These are phyloP conservation scores for Pichia sp. DNA, from an alignment of 1,139 yeast genomes.

Conservation along the genomic window DNA sequence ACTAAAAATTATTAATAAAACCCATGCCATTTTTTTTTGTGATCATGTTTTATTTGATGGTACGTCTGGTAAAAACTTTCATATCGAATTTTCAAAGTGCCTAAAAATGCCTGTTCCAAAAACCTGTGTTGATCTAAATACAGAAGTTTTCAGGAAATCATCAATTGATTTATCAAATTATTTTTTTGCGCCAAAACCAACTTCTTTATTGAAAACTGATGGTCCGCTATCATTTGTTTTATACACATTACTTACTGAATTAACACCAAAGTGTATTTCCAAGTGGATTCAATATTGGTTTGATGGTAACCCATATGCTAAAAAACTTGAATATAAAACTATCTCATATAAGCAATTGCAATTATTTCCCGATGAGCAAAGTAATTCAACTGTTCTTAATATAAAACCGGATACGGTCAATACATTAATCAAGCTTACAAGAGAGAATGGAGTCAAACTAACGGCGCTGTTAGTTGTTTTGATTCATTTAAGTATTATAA, in stretches of 20 bases:
- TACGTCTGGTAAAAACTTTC: slow-evolving; percentile 32
- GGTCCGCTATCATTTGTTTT: neutral
- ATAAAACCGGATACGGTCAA: neutral
- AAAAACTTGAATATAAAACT: slow-evolving; percentile 1
- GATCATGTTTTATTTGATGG: slow-evolving; percentile 38
- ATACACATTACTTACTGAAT: neutral
- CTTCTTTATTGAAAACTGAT: slow-evolving; percentile 1
- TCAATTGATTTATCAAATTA: neutral
- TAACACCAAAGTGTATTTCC: slow-evolving; percentile 4
- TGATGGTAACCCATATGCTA: slow-evolving; percentile 5
- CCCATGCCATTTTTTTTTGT: slow-evolving; percentile 26
- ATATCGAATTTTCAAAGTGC: slow-evolving; percentile 29
- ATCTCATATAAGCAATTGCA: neutral
- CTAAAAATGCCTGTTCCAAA: slow-evolving; percentile 6
- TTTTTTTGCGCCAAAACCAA: slow-evolving; percentile 4
- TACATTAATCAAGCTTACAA: neutral
- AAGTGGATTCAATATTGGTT: slow-evolving; percentile 3
- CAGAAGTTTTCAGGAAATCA: slow-evolving; percentile 4
- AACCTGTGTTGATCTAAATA: neutral
- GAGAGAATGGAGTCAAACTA: slow-evolving; percentile 14
- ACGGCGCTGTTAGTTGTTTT: slow-evolving; percentile 17
- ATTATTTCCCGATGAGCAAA: neutral
- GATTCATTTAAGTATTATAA: slow-evolving; percentile 3
- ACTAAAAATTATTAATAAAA: slow-evolving; percentile 10
- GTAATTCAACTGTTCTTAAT: neutral